Conservation (phyloP, 345 rosid species). For the Citrus hindsii region DNA sequence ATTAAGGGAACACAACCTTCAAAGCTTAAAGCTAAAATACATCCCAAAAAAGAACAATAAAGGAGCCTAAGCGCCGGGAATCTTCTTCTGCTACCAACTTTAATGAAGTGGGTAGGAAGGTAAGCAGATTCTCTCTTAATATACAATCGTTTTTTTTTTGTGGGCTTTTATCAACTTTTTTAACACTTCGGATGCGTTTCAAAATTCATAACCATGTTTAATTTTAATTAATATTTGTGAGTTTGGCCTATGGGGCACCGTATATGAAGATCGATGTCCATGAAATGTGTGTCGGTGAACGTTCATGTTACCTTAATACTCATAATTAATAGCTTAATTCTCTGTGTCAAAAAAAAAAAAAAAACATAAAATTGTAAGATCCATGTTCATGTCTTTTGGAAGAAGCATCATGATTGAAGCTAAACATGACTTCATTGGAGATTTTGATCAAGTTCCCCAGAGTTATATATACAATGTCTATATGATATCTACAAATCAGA, state of each 20-base stretch:
- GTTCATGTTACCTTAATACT: neutral
- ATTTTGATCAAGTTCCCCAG: neutral
- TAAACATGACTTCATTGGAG: neutral
- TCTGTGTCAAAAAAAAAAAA: neutral
- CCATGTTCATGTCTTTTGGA: too few relatives aligned
- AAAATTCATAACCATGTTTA: neutral
- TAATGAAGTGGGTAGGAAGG: constrained; percentile 78
- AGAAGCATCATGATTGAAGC: neutral
- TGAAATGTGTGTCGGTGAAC: constrained; percentile 7
- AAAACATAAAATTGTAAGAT: too few relatives aligned
- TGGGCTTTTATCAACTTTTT: neutral
- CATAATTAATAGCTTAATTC: neutral
- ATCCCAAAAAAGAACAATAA: constrained; percentile 36
- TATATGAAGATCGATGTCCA: neutral
- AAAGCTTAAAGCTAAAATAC: constrained; percentile 44
- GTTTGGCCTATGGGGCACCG: neutral
- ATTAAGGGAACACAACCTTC: constrained; percentile 56
- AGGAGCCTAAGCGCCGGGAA: constrained; percentile 42
- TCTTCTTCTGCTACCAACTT: constrained; percentile 64
- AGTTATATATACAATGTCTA: neutral
- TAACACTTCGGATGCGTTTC: constrained; percentile 8
- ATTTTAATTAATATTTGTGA: too few relatives aligned
- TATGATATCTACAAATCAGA: neutral
- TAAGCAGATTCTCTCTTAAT: constrained; percentile 52
- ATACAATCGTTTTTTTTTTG: neutral